Evolutionary conservation across 2,329 filamentous ascomycete species (phyloP), one percentile per base, ranked within the genome.

Genomic region (Purpureocillium lavendulum): DNA sequence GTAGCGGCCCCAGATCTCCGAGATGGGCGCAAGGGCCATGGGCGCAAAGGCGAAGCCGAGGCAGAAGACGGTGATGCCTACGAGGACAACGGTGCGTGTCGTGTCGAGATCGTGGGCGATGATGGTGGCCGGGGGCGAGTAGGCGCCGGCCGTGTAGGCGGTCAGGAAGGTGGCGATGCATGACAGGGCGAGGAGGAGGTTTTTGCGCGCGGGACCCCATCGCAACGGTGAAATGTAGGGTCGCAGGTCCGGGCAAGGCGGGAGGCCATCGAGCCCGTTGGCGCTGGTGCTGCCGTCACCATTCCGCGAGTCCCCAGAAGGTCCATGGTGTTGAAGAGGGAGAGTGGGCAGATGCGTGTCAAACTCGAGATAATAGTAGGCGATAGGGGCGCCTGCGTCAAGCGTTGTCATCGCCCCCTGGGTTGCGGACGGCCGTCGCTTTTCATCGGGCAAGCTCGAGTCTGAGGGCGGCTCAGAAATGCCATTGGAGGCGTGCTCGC

Each of bases 11-110:
- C 92, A 87, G 56, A 94, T 82, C 61, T 96, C 89, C 1, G 82
- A 87, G 48, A 95, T 82, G 0, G 89, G 89, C 0, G 89, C 89
- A 0, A 95, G 72, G 1, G 87, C 70, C 88, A 96, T 95, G 0
- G 89, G 89, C 0, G 86, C 84, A 17, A 88, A 60, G 0, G 75
- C 87, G 49, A 95, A 95, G 4, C 89, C 88, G 28, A 73, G 53
- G 34, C 86, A 92, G 59, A 92, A 96, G 1, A 78, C 75, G 0
- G 88, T 94, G 44, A 95, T 85, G 28, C 87, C 87, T 2, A 80
- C 67, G 5, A 84, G 66, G n/a, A 80, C 73, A 2, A 79, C 80
- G n/a, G 83, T 69, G 9, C 69, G 65, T 30, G 78, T 81, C 1
- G 86, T 69, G 4, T 73, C 59, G 62, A 85, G 86, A 52, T 84